Percentiles rank a stretch among this genome's conserved stretches.
phyloP scores from a whole-genome alignment of 2,329 filamentous ascomycete species.

The Diplocarpon rosae region DNA sequence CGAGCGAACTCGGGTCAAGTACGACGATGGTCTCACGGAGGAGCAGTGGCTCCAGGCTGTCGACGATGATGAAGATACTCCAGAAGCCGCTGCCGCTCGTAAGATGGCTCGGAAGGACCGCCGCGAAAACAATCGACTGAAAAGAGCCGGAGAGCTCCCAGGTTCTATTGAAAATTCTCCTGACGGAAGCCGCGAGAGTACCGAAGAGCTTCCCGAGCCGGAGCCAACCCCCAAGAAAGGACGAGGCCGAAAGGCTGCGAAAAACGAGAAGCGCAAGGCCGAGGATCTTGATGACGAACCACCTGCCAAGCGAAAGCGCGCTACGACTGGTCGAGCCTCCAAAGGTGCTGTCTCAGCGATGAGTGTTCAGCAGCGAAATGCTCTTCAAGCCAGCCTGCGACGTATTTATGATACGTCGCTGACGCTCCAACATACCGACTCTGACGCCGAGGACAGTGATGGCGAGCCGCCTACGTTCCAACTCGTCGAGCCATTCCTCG shows the following conservation, averaged over 20 bases:
- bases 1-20: slow-evolving; percentile 87
- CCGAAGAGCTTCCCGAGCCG: slow-evolving; percentile 61
- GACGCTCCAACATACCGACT: slow-evolving; percentile 67
- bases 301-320: slow-evolving; percentile 67
- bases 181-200: slow-evolving; percentile 64
- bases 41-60: slow-evolving; percentile 99
- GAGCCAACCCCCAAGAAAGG: slow-evolving; percentile 66
- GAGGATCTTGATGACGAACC: slow-evolving; percentile 50
- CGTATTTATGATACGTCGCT: slow-evolving; percentile 71
- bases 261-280: slow-evolving; percentile 77
- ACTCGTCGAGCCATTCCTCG: slow-evolving; percentile 90
- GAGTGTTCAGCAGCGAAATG: slow-evolving; percentile 55
- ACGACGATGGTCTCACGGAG: slow-evolving; percentile 94
- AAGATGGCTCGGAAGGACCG: slow-evolving; percentile 79
- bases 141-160: slow-evolving; percentile 33
- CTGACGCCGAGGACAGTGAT: slow-evolving; percentile 39
- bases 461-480: slow-evolving; percentile 46
- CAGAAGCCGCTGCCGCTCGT: slow-evolving; percentile 83
- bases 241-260: slow-evolving; percentile 65
- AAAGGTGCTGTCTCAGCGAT: slow-evolving; percentile 40
- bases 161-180: slow-evolving; percentile 56
- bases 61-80: slow-evolving; percentile 88
- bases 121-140: slow-evolving; percentile 65
- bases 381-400: slow-evolving; percentile 72
- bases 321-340: slow-evolving; percentile 57